A percentile compares a stretch with the other conserved stretches of the same genome.
Evolutionary conservation across 176 grass and related monocot species (phyloP).

Genomic region (Oryza nivara): DNA sequence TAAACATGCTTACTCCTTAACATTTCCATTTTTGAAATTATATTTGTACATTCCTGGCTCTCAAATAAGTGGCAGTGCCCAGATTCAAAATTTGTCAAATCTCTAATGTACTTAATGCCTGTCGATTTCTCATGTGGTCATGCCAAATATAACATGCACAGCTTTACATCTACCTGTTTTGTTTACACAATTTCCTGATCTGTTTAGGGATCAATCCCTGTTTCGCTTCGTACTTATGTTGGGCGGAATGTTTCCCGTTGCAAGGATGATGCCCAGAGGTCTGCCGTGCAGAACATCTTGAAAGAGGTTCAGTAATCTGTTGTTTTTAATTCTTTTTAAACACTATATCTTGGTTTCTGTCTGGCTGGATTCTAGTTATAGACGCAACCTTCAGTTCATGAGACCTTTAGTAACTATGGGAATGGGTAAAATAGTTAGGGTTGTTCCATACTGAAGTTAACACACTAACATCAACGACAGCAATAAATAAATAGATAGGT

Average conservation of each 20-base stretch:
- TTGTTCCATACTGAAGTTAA: neutral
- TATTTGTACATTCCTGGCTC: neutral
- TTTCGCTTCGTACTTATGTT: constrained; percentile 81
- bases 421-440: neutral
- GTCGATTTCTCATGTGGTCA: neutral
- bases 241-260: constrained; percentile 76
- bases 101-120: constrained; percentile 14
- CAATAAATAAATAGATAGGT: neutral
- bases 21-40: constrained; percentile 9
- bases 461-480: neutral
- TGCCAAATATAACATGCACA: neutral
- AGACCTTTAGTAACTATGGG: neutral
- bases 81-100: constrained; percentile 16
- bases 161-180: constrained; percentile 21
- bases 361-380: constrained; percentile 11
- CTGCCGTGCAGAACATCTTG: constrained; percentile 60
- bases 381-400: neutral
- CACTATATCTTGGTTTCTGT: constrained; percentile 25
- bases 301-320: constrained; percentile 70
- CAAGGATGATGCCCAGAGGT: constrained; percentile 82
- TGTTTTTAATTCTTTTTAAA: neutral
- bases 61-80: neutral
- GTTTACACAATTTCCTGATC: constrained; percentile 31
- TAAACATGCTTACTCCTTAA: neutral
- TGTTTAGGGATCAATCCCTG: constrained; percentile 69